Conservation (phyloP, 2,329 filamentous ascomycete genomes). For the Cercospora sp. region DNA sequence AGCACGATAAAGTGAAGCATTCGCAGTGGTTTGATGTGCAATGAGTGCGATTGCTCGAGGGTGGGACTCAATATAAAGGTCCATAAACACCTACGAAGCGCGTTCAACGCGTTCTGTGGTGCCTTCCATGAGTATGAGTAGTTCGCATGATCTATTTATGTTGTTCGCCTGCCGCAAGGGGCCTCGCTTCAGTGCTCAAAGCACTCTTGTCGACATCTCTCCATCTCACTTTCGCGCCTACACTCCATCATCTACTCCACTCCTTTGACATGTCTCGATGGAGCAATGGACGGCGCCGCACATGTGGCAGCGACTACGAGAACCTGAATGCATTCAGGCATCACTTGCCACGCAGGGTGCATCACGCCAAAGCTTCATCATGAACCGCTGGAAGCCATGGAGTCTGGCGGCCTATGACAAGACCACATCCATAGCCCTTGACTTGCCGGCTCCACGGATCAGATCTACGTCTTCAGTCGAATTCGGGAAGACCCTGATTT, state of each 20-base stretch:
- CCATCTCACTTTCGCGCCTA: background rate
- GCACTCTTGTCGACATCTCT: background rate
- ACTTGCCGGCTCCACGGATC: background rate
- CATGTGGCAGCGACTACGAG: background rate
- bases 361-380: background rate
- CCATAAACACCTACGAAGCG: background rate
- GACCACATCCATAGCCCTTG: background rate
- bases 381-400: background rate
- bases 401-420: background rate
- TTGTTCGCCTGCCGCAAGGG: conserved; percentile 2
- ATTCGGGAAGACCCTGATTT: background rate
- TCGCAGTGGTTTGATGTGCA: background rate
- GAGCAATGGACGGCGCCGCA: background rate
- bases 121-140: background rate
- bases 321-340: background rate
- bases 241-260: background rate
- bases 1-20: background rate
- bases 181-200: background rate
- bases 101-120: background rate
- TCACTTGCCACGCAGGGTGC: background rate
- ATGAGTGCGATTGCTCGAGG: background rate
- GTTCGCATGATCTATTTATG: background rate
- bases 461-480: background rate
- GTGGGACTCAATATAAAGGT: background rate
- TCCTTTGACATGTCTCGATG: background rate